Conservation (phyloP, 2,329 filamentous ascomycete species). For the Diaporthe ilicicola region DNA sequence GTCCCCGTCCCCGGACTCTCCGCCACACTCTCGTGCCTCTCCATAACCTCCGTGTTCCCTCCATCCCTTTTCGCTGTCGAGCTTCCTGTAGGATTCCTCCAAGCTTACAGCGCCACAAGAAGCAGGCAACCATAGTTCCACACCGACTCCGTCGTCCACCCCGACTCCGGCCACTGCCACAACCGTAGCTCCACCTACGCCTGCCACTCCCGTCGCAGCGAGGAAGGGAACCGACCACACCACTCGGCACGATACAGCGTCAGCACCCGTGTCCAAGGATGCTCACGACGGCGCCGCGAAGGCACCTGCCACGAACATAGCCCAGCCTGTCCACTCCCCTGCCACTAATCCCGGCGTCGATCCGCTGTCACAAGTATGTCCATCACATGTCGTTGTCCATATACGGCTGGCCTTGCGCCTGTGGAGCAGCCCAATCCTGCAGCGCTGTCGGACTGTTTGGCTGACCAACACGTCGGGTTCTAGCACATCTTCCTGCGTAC, state of each 20-base stretch:
- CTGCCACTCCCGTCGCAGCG: slow-evolving; percentile 1
- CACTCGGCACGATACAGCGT: slow-evolving; percentile 9
- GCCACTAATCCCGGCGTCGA: slow-evolving; percentile 27
- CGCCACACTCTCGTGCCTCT: slow-evolving; percentile 7
- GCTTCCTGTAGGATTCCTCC: background rate
- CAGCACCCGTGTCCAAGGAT: slow-evolving; percentile 17
- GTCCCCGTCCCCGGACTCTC: background rate
- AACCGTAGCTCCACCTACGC: slow-evolving; percentile 18
- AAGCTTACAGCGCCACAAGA: slow-evolving; percentile 20
- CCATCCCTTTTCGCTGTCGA: background rate
- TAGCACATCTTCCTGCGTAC: slow-evolving; percentile 74
- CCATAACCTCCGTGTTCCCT: background rate
- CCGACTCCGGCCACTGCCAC: slow-evolving; percentile 23
- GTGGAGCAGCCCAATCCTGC: background rate
- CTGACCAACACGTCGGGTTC: background rate
- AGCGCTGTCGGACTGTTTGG: slow-evolving; percentile 25
- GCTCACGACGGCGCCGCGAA: slow-evolving; percentile 18
- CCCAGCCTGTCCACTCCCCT: background rate
- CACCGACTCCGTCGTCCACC: background rate
- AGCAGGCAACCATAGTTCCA: slow-evolving; percentile 24
- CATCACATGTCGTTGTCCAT: background rate
- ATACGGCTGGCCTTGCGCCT: background rate
- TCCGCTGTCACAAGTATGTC: slow-evolving; percentile 34
- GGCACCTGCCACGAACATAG: background rate
- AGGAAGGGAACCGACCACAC: background rate